Conservation (phyloP, 176 grass and related monocot genomes). For the Eremochloa ophiuroides region DNA sequence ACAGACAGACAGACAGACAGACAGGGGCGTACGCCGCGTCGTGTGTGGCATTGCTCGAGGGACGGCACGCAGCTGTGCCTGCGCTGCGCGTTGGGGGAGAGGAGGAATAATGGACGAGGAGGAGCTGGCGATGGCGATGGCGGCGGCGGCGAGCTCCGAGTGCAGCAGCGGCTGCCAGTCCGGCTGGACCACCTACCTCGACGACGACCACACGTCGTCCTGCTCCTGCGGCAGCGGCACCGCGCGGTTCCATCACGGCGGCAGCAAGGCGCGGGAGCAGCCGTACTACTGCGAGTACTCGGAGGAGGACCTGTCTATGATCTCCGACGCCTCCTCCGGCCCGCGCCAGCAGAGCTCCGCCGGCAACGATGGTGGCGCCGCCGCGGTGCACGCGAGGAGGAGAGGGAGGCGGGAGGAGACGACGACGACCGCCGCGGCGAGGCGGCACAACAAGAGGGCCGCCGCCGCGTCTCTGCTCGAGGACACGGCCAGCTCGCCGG, state of each 20-base stretch:
- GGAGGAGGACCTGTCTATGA: slow-evolving; percentile 81
- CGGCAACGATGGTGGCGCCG: background rate
- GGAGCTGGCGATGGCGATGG: slow-evolving; percentile 33
- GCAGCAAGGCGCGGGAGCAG: background rate
- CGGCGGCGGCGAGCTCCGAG: slow-evolving; percentile 65
- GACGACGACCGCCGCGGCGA: slow-evolving; percentile 23
- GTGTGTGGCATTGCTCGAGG: background rate
- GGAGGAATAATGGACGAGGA: slow-evolving; percentile 26
- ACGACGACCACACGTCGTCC: slow-evolving; percentile 59
- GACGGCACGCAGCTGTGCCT: background rate
- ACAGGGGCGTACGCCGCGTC: background rate
- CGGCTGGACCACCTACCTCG: slow-evolving; percentile 95
- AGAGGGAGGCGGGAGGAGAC: slow-evolving; percentile 27
- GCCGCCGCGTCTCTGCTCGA: slow-evolving; percentile 54
- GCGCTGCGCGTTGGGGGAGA: background rate
- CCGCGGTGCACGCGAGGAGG: slow-evolving; percentile 9
- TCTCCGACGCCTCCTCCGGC: slow-evolving; percentile 96
- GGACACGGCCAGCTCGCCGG: slow-evolving; percentile 92
- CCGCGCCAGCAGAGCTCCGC: slow-evolving; percentile 66
- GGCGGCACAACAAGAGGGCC: slow-evolving; percentile 30
- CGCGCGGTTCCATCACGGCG: background rate
- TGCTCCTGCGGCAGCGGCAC: slow-evolving; percentile 25
- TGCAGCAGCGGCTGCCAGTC: slow-evolving; percentile 99
- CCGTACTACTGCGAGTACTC: slow-evolving; percentile 1
- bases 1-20: background rate